Conservation (phyloP, 768 basidiomycete species). For the Collybia sordida region DNA sequence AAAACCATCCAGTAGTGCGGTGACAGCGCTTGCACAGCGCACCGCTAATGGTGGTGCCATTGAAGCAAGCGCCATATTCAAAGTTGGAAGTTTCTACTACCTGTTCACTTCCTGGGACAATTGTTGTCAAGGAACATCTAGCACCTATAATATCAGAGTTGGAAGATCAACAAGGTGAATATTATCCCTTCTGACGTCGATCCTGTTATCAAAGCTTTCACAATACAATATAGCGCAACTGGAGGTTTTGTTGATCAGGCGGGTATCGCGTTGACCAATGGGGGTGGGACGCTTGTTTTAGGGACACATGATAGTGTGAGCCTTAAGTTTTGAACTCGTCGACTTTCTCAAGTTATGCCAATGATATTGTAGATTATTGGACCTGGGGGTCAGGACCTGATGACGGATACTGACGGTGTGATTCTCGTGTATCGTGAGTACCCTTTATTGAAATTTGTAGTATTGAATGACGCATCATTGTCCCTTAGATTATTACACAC, state of each 20-base stretch:
- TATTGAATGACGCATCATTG: background rate
- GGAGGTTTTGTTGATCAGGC: conserved; percentile 48
- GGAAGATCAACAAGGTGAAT: conserved; percentile 45
- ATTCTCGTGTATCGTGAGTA: conserved; percentile 46
- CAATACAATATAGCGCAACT: conserved; percentile 26
- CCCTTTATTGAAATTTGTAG: background rate
- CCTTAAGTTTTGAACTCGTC: background rate
- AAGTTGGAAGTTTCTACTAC: conserved; percentile 47
- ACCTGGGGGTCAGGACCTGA: conserved; percentile 55
- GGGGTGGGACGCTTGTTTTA: conserved; percentile 54
- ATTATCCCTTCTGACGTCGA: background rate
- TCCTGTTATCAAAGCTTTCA: background rate
- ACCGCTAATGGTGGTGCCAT: conserved; percentile 44
- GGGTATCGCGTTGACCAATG: conserved; percentile 42
- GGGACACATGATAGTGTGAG: conserved; percentile 41
- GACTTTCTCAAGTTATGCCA: background rate
- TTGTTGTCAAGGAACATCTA: conserved; percentile 48
- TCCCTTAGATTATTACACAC: conserved; percentile 46
- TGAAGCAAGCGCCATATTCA: conserved; percentile 48
- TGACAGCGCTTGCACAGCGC: conserved; percentile 46
- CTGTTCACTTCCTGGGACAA: conserved; percentile 59
- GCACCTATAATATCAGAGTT: conserved; percentile 63
- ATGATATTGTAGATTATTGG: conserved; percentile 37
- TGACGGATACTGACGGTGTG: conserved; percentile 42
- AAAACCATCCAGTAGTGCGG: conserved; percentile 32